These are phyloP conservation scores for Mycosphaerella arachidis DNA, from an alignment of 2,329 filamentous ascomycete genomes.

Conservation along the genomic window DNA sequence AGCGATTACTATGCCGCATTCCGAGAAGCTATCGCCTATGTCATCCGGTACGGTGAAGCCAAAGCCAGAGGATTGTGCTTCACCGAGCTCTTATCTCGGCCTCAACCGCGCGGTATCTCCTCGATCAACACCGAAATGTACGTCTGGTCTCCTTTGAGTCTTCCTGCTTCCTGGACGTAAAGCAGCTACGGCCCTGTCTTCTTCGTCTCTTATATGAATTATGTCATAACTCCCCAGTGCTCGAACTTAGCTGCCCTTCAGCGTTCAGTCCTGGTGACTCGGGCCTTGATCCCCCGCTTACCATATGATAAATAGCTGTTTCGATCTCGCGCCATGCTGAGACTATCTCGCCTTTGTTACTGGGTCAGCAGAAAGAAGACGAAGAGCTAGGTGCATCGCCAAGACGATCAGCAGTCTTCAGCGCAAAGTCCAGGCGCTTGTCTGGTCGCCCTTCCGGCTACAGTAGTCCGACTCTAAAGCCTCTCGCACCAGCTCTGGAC, in stretches of 20 bases:
- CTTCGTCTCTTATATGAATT: not conserved
- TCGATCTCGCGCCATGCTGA: conserved; percentile 43
- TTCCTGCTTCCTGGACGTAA: not conserved
- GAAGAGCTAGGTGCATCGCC: conserved; percentile 38
- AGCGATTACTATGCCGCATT: conserved; percentile 15
- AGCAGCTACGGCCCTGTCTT: not conserved
- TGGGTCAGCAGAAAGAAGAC: conserved; percentile 42
- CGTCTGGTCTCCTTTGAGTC: conserved; percentile 5
- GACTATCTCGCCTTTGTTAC: conserved; percentile 45
- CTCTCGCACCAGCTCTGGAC: conserved; percentile 11
- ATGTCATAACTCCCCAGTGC: conserved; percentile 4
- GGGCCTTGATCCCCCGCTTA: conserved; percentile 6
- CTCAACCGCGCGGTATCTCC: conserved; percentile 22
- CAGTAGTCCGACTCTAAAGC: conserved; percentile 21
- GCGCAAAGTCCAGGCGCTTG: conserved; percentile 39
- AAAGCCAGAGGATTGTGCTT: conserved; percentile 21
- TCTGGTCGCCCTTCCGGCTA: conserved; percentile 38
- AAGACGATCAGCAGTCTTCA: conserved; percentile 31
- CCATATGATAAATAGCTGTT: conserved; percentile 36
- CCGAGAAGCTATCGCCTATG: conserved; percentile 12
- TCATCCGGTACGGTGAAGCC: conserved; percentile 19
- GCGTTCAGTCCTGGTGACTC: not conserved
- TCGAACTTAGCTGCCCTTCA: not conserved
- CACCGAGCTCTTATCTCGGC: conserved; percentile 28
- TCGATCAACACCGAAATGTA: conserved; percentile 27